Evolutionary conservation across 179 eudicot genomes (phyloP).

Genomic region (Monotropa hypopitys): DNA sequence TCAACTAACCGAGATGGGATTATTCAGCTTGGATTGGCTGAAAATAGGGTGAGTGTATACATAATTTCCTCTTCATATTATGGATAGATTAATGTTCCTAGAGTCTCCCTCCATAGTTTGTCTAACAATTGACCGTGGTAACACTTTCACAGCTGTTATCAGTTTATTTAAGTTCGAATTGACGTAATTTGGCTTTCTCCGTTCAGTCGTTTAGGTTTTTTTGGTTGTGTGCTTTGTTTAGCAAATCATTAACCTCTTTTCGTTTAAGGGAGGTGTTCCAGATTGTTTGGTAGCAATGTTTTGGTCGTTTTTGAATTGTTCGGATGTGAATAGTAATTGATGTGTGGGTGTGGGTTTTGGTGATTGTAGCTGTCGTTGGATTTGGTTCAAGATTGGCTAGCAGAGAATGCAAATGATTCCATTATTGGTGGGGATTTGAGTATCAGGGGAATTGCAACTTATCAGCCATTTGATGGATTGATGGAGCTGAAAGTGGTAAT

Average conservation of each 20-base stretch:
- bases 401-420: conserved; percentile 27
- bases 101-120: neutral
- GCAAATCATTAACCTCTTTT: neutral
- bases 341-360: neutral
- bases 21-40: conserved; percentile 59
- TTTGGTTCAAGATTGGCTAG: conserved; percentile 69
- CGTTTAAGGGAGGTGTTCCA: neutral
- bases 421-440: conserved; percentile 25
- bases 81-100: neutral
- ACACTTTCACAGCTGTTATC: neutral
- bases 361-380: conserved; percentile 62
- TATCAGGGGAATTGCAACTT: conserved; percentile 43
- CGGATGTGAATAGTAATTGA: neutral
- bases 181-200: neutral
- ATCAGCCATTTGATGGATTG: conserved; percentile 71
- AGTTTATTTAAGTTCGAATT: neutral
- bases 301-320: conserved; percentile 1
- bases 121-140: neutral
- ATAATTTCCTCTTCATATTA: neutral
- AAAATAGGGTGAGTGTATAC: conserved; percentile 43
- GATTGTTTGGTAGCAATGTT: neutral
- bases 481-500: conserved; percentile 60
- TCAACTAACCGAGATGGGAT: conserved; percentile 46
- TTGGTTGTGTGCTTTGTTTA: neutral
- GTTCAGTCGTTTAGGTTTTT: neutral